A percentile compares a stretch with the other conserved stretches of the same genome.
phyloP scores from a whole-genome alignment of 805 yeast species.

The Sungouiozyma ichnusensis region DNA sequence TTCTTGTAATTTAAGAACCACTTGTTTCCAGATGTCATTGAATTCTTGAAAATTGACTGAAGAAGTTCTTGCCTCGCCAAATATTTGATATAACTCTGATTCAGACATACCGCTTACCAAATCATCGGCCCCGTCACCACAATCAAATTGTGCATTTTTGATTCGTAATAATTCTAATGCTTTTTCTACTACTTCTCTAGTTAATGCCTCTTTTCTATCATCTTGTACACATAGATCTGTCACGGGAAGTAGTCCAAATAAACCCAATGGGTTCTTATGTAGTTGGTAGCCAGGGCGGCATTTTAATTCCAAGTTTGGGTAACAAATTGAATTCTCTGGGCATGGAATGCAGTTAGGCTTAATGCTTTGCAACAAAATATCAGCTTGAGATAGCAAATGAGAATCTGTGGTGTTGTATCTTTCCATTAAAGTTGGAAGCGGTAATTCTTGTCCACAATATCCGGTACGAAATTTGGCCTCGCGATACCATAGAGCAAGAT shows the following conservation, averaged over 20 bases:
- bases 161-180: constrained; percentile 56
- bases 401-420: constrained; percentile 31
- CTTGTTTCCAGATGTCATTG: constrained; percentile 62
- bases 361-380: constrained; percentile 35
- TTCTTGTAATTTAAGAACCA: constrained; percentile 46
- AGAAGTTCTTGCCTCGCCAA: constrained; percentile 31
- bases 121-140: constrained; percentile 44
- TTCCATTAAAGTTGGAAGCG: constrained; percentile 3
- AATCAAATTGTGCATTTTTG: constrained; percentile 52
- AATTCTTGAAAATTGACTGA: constrained; percentile 40
- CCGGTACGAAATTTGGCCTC: constrained; percentile 56
- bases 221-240: constrained; percentile 66
- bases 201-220: constrained; percentile 54
- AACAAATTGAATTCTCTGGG: constrained; percentile 74
- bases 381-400: constrained; percentile 23
- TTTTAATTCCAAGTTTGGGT: constrained; percentile 43
- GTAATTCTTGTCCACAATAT: constrained; percentile 59
- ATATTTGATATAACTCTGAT: constrained; percentile 42
- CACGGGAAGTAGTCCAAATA: constrained; percentile 49
- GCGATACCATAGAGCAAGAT: constrained; percentile 49
- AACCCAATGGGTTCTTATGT: constrained; percentile 21
- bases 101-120: constrained; percentile 41
- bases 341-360: constrained; percentile 65
- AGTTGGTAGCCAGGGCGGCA: constrained; percentile 64
- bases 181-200: constrained; percentile 54